Evolutionary conservation across 441 rosid species (phyloP), one percentile per base, ranked within the genome.

Genomic region (California macrophylla): DNA sequence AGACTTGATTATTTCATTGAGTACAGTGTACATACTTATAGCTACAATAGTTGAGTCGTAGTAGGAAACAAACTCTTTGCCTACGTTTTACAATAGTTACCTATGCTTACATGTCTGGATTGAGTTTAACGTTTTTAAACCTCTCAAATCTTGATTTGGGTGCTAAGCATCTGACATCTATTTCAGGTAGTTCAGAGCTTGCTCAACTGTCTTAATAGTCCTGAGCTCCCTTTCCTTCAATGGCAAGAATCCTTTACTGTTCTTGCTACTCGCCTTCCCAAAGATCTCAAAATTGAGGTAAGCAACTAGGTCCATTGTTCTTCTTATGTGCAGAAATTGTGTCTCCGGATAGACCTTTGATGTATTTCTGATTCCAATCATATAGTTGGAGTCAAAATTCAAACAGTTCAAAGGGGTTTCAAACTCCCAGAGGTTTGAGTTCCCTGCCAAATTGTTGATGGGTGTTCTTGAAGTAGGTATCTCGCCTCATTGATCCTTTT

Each of bases 241-340:
- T 96, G 99, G 99, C 98, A 92, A 89, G 99, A 96, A 79, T 87
- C 92, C 84, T 78, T 91, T 72, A 87, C 99, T 45, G 97, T 96
- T 82, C 83, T 96, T 23, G 96, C 96, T n/a, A 89, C 85, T 71
- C 92, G 98, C 71, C 90, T 96, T 77, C 97, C 99, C 62, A 96
- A 89, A 83, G 92, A 87, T 74, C 96, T 96, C 69, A 85, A 89
- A 79, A 87, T 71, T 77, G 88, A 78, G 91, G 99, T 95, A 80
- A 84, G 58, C 68, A 36, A 68, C 25, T 69, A 24, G 16, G 76
- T 29, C 6, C 70, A 62, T 15, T 32, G 76, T 42, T 74, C 4
- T n/a, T 45, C 6, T 15, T n/a, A 72, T 47, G 25, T 45, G 18
- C 25, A 36, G 60, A 38, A 38, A 13, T 69, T 15, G 68, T 36